These are phyloP conservation scores for Colletotrichum camelliae DNA, from an alignment of 2,329 filamentous ascomycete genomes.

Conservation along the genomic window DNA sequence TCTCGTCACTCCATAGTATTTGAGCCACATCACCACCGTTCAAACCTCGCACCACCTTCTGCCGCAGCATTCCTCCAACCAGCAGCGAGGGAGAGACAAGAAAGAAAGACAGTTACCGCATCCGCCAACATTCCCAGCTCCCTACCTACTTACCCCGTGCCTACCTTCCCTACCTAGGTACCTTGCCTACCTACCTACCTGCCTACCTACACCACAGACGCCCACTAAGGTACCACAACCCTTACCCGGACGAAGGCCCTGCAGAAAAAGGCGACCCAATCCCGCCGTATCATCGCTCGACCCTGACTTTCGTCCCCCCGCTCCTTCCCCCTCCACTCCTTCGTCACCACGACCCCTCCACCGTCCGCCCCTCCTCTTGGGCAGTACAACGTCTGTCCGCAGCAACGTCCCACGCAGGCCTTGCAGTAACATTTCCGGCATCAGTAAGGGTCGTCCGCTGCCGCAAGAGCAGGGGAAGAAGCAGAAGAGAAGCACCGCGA, in stretches of 20 bases:
- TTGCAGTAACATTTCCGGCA: neutral
- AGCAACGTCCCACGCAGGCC: neutral
- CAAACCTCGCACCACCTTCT: neutral
- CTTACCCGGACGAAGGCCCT: conserved; percentile 3
- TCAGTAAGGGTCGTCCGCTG: neutral
- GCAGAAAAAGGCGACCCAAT: conserved; percentile 8
- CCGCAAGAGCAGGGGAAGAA: neutral
- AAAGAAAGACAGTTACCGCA: neutral
- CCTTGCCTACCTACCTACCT: neutral
- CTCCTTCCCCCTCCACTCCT: neutral
- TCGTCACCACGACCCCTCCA: conserved; percentile 6
- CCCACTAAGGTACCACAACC: neutral
- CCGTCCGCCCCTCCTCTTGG: neutral
- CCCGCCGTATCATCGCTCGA: conserved; percentile 12
- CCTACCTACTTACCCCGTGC: neutral
- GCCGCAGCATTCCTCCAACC: neutral
- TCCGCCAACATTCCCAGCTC: neutral
- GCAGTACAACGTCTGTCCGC: neutral
- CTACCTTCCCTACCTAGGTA: neutral
- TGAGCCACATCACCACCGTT: neutral
- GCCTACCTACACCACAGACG: neutral
- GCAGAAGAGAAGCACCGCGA: neutral
- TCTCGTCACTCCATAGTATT: neutral
- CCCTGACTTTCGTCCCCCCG: conserved; percentile 11
- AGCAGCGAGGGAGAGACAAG: neutral